phyloP scores from a whole-genome alignment of 345 rosid genomes.

The Populus ilicifolia region DNA sequence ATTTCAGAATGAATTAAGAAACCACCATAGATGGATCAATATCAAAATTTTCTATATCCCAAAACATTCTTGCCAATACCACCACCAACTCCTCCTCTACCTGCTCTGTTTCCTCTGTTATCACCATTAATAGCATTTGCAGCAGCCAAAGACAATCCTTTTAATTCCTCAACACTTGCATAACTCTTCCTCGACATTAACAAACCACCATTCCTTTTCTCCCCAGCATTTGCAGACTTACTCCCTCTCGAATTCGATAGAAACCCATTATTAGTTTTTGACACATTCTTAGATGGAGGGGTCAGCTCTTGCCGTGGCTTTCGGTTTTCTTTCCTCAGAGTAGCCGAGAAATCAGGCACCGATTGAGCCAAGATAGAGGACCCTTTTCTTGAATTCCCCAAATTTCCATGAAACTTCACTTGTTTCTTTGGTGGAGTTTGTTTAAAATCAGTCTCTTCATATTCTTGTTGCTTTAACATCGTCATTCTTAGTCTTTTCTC shows the following conservation, averaged over 20 bases:
- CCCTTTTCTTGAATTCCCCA: conserved; percentile 26
- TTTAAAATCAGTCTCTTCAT: conserved; percentile 29
- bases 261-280: conserved; percentile 32
- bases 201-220: conserved; percentile 42
- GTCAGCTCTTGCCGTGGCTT: conserved; percentile 54
- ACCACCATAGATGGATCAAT: neutral
- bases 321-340: conserved; percentile 71
- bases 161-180: conserved; percentile 59
- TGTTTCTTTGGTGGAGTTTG: conserved; percentile 53
- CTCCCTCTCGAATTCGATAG: conserved; percentile 57
- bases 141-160: conserved; percentile 51
- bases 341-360: conserved; percentile 69
- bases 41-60: conserved; percentile 45
- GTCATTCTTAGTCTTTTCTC: conserved; percentile 58
- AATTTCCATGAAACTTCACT: conserved; percentile 49
- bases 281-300: conserved; percentile 44
- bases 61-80: conserved; percentile 36
- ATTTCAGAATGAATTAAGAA: neutral
- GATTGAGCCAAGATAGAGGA: conserved; percentile 61
- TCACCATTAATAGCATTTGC: conserved; percentile 51
- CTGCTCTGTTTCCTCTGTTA: conserved; percentile 33
- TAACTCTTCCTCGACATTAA: conserved; percentile 65
- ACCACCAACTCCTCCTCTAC: conserved; percentile 14
- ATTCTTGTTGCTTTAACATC: conserved; percentile 29
- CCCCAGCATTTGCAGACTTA: conserved; percentile 62